Percentiles rank a stretch among this genome's conserved stretches.
phyloP scores from a whole-genome alignment of 2,329 filamentous ascomycete species.

The Colletotrichum graminicola region DNA sequence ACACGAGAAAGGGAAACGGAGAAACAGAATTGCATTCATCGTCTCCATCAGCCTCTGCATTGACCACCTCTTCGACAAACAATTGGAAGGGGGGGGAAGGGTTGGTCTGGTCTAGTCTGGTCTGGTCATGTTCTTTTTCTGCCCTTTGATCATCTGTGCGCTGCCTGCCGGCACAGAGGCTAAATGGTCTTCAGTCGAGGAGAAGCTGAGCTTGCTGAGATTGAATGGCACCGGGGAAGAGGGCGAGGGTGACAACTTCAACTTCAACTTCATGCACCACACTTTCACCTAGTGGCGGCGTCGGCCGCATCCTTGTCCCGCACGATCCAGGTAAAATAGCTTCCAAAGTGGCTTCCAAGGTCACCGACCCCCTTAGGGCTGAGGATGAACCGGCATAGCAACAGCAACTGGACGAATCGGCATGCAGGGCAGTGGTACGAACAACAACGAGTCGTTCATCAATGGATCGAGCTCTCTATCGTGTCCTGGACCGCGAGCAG shows the following conservation, averaged over 20 bases:
- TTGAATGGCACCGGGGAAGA: neutral
- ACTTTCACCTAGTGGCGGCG: neutral
- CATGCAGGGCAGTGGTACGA: neutral
- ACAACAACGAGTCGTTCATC: neutral
- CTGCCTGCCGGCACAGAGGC: neutral
- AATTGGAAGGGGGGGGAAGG: neutral
- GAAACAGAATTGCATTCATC: neutral
- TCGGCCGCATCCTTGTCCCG: neutral
- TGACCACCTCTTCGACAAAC: slow-evolving; percentile 23
- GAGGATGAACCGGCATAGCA: slow-evolving; percentile 7
- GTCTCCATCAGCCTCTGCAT: slow-evolving; percentile 20
- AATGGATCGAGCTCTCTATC: neutral
- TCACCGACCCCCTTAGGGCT: neutral
- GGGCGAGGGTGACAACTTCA: neutral
- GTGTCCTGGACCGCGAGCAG: neutral
- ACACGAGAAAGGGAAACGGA: neutral
- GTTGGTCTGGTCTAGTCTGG: slow-evolving; percentile 13
- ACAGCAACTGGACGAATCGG: neutral
- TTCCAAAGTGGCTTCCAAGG: slow-evolving; percentile 7
- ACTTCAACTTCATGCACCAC: neutral
- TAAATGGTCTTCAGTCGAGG: neutral
- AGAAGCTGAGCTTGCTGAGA: slow-evolving; percentile 1
- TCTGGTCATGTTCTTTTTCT: slow-evolving; percentile 3
- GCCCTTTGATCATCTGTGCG: slow-evolving; percentile 3
- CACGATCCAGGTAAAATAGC: slow-evolving; percentile 3